Conservation (phyloP, 1,284 basidiomycete species). For the Cutaneotrichosporon arboriforme region DNA sequence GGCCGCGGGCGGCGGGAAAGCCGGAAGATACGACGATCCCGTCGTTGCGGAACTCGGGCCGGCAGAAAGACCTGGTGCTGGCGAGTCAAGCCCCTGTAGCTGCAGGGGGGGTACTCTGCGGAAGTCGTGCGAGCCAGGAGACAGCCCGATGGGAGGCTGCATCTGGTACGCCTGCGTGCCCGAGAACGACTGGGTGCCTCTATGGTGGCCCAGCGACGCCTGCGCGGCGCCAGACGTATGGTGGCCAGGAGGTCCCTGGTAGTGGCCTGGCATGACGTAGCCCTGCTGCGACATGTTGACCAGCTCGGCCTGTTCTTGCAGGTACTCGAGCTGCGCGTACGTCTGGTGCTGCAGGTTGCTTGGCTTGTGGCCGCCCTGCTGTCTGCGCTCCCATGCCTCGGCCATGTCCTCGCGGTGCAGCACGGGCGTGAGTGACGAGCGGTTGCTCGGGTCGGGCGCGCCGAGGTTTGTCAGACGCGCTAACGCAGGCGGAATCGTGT, state of each 20-base stretch:
- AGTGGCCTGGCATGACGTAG: constrained; percentile 42
- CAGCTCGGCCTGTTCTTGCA: constrained; percentile 87
- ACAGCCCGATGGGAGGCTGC: constrained; percentile 38
- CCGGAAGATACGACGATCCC: constrained; percentile 31
- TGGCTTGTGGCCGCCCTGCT: constrained; percentile 50
- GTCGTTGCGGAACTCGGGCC: constrained; percentile 2
- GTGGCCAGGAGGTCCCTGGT: constrained; percentile 9
- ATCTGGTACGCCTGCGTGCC: constrained; percentile 34
- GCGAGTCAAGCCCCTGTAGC: constrained; percentile 26
- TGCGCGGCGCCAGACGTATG: constrained; percentile 1
- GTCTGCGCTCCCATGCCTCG: constrained; percentile 78
- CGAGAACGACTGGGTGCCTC: constrained; percentile 22
- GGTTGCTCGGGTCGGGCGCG: constrained; percentile 74
- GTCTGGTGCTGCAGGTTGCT: constrained; percentile 51
- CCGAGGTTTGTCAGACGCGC: constrained; percentile 77
- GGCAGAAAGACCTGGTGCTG: constrained; percentile 25
- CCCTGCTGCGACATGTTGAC: constrained; percentile 51
- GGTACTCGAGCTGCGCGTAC: constrained; percentile 78
- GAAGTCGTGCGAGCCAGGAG: constrained; percentile 17
- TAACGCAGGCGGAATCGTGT: constrained; percentile 83
- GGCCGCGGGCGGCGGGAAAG: constrained; percentile 45
- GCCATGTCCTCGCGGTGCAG: constrained; percentile 83
- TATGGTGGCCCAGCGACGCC: constrained; percentile 16
- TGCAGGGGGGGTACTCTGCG: constrained; percentile 13
- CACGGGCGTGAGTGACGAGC: constrained; percentile 71